Evolutionary conservation across 768 basidiomycete genomes (phyloP), one percentile per base, ranked within the genome.

Genomic region (Terana coerulea): DNA sequence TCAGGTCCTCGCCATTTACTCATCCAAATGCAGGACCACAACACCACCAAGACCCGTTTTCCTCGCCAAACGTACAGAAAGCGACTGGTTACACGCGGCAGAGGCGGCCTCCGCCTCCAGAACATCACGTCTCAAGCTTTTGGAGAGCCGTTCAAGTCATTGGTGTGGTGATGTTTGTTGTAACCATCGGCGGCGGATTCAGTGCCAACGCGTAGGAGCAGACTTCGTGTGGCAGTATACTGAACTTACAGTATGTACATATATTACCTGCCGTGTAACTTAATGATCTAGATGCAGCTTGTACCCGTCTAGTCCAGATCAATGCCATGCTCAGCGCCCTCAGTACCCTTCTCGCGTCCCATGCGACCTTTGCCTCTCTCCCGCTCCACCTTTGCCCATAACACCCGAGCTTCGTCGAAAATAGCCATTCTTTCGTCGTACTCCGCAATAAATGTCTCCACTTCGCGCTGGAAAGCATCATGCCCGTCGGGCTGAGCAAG

Each of bases 281-380:
- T 34, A 34, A 34, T 34, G 33, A 10, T 22, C 11, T 5, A 43
- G 25, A 44, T 9, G 24, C 17, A n/a, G 15, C 24, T 3, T 26
- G 26, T 2, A 25, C n/a, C n/a, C n/a, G n/a, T n/a, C 29, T 25
- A 52, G 19, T 36, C 24, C n/a, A 28, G 24, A 47, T 48, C 47
- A 24, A n/a, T 12, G 10, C 5, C 29, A 9, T 36, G 19, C 28
- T 14, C 9, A 49, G 10, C 49, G 15, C 10, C 29, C 6, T 21
- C 39, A 12, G 43, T 31, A 25, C 65, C 72, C 63, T 69, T 81
- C 70, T 90, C 88, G 59, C 86, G 75, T 34, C 73, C 73, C 41
- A 92, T 61, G 58, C 90, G 71, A 2, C 90, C 90, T 63, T 88
- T 91, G 12, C 90, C 89, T 54, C 90, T 70, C 29, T 82, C 83